phyloP scores from a whole-genome alignment of 1,284 basidiomycete species.

The Vanrija sp. region DNA sequence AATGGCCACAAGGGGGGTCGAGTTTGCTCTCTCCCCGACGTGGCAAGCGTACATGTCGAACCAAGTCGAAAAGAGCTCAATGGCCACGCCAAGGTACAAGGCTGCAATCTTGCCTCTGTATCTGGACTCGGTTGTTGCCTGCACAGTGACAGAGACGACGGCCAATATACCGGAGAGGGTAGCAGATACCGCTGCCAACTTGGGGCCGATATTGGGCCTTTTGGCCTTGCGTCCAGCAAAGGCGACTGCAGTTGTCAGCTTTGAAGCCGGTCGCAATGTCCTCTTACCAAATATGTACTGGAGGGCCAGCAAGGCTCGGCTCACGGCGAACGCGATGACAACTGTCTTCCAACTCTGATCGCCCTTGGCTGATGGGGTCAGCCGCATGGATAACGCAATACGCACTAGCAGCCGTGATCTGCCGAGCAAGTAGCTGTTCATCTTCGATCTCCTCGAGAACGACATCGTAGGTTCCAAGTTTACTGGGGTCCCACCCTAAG shows the following conservation, averaged over 20 bases:
- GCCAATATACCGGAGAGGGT: conserved; percentile 13
- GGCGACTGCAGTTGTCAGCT: background rate
- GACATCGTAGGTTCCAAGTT: background rate
- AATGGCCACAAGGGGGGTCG: background rate
- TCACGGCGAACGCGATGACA: conserved; percentile 17
- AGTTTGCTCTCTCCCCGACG: background rate
- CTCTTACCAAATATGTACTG: conserved; percentile 17
- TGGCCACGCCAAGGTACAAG: conserved; percentile 27
- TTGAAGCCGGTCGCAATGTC: too few species aligned
- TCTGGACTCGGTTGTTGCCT: conserved; percentile 1
- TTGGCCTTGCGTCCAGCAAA: background rate
- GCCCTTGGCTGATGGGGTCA: background rate
- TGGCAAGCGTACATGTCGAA: conserved; percentile 6
- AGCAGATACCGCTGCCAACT: background rate
- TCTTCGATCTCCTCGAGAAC: background rate
- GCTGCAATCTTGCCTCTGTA: conserved; percentile 23
- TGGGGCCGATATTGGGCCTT: background rate
- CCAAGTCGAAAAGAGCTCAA: conserved; percentile 11
- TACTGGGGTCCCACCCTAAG: conserved; percentile 27
- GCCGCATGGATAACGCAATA: background rate
- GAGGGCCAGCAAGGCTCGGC: conserved; percentile 15
- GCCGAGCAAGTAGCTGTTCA: background rate
- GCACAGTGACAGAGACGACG: conserved; percentile 15
- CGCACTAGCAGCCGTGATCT: background rate
- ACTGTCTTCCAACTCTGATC: conserved; percentile 23